Evolutionary conservation across 306 rosid genomes (phyloP).

Genomic region (Cercis canadensis): DNA sequence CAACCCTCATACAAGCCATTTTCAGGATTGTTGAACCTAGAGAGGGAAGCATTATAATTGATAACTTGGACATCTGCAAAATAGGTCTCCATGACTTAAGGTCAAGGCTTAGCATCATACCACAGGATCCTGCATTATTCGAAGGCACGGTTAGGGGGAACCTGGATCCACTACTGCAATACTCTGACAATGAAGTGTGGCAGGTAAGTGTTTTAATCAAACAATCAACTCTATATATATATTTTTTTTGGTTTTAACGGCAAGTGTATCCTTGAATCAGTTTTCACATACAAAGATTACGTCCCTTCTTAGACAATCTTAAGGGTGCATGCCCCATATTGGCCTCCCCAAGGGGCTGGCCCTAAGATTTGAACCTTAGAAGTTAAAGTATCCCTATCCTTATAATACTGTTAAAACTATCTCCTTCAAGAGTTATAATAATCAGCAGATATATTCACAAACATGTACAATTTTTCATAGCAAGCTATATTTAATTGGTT

Average conservation of each 20-base stretch:
- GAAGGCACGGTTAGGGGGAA: slow-evolving; percentile 94
- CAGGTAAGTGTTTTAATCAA: slow-evolving; percentile 57
- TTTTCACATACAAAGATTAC: too few relatives aligned
- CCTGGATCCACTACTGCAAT: slow-evolving; percentile 71
- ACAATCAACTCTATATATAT: too few relatives aligned
- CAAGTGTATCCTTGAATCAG: too few relatives aligned
- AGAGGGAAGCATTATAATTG: slow-evolving; percentile 85
- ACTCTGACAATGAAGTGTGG: slow-evolving; percentile 80
- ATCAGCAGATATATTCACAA: too few relatives aligned
- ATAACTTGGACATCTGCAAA: slow-evolving; percentile 71
- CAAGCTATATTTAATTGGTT: too few relatives aligned
- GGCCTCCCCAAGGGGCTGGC: too few relatives aligned
- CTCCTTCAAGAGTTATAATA: neutral
- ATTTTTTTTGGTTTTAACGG: too few relatives aligned
- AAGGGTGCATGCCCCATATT: too few relatives aligned
- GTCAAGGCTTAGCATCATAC: slow-evolving; percentile 90
- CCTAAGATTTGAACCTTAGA: neutral
- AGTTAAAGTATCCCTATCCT: neutral
- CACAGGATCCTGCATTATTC: slow-evolving; percentile 91
- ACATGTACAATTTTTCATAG: too few relatives aligned
- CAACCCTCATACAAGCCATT: slow-evolving; percentile 92
- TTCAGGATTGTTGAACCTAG: slow-evolving; percentile 89
- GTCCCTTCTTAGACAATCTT: too few relatives aligned
- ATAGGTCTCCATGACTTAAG: slow-evolving; percentile 94
- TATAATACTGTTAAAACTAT: neutral